Evolutionary conservation across 2,329 filamentous ascomycete genomes (phyloP).

Genomic region (Aureobasidium leucospermi): DNA sequence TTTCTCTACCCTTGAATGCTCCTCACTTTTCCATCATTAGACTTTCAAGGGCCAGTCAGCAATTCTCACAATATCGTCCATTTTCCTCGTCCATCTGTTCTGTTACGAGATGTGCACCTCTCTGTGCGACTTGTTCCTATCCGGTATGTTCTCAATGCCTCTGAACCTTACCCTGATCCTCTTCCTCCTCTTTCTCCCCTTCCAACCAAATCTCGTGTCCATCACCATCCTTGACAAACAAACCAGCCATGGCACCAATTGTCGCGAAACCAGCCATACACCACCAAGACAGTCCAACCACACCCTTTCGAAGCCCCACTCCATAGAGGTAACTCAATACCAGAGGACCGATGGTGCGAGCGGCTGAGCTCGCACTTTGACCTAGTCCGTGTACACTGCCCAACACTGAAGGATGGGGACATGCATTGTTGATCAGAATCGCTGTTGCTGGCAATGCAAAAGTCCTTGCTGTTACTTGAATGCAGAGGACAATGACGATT

Average conservation of each 20-base stretch:
- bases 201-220: conserved; percentile 53
- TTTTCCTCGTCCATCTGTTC: too few species aligned
- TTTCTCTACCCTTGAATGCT: too few species aligned
- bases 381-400: conserved; percentile 54
- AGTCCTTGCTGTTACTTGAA: conserved; percentile 41
- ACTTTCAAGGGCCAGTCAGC: too few species aligned
- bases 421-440: conserved; percentile 55
- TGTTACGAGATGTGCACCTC: too few species aligned
- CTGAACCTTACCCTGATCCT: neutral
- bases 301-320: conserved; percentile 43
- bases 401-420: conserved; percentile 48
- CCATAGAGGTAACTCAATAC: conserved; percentile 47
- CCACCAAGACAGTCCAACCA: conserved; percentile 54
- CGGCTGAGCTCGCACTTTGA: conserved; percentile 47
- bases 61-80: too few species aligned
- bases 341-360: conserved; percentile 49
- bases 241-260: conserved; percentile 50
- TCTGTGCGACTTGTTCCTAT: too few species aligned
- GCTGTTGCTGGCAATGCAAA: conserved; percentile 51
- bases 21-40: too few species aligned
- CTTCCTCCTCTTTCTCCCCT: conserved; percentile 32
- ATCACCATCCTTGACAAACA: conserved; percentile 56
- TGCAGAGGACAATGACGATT: conserved; percentile 34
- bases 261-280: conserved; percentile 46
- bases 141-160: too few species aligned